Base-by-base conservation (phyloP, 2,329 filamentous ascomycete species). In the Aspergillus sp. region DNA sequence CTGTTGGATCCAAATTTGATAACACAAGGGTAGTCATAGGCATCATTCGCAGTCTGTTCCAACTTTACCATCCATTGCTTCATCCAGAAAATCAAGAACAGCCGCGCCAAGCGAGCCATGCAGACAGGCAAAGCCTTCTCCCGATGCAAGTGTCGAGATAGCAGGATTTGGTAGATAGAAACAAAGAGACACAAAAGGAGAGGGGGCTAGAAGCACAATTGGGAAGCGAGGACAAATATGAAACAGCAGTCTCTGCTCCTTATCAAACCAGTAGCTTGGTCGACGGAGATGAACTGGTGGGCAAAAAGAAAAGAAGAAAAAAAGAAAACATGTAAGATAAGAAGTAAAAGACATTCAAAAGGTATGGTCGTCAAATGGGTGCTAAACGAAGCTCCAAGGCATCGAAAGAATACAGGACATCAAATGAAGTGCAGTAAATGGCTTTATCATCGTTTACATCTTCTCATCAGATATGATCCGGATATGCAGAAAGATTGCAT, bases 361-460 rank as follows among this genome's bases (percentile, higher is more conserved):
- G 57, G 10, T 52, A 53, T 55, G 53, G 38, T 62, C 57, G 45
- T 65, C 38, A 55, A 55, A 17, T 53, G 41, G 59, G 57, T 58
- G 57, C 38, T 52, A 62, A 62, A 55, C 54, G 58, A 59, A 63
- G 55, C 48, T 58, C 41, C 61, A 65, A 62, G 67, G 48, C 51
- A 47, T 58, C 61, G 50, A 60, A 65, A 62, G 55, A 68, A 65
- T 68, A 68, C 67, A 70, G 56, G 62, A 63, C 61, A 61, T 61
- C 28, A 61, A 61, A 30, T 28, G 32, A 55, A 55, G n/a, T 63
- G 65, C 51, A 63, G 28, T 43, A 38, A 54, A 63, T 59, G 51
- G 52, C 30, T 63, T 52, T 52, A 59, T 65, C 60, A 55, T 60
- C 55, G 56, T 53, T 57, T 54, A 58, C 64, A 68, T 65, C 58